Evolutionary conservation across 2,329 filamentous ascomycete species (phyloP), one percentile per base, ranked within the genome.

Genomic region (Delphinella strobiligena): DNA sequence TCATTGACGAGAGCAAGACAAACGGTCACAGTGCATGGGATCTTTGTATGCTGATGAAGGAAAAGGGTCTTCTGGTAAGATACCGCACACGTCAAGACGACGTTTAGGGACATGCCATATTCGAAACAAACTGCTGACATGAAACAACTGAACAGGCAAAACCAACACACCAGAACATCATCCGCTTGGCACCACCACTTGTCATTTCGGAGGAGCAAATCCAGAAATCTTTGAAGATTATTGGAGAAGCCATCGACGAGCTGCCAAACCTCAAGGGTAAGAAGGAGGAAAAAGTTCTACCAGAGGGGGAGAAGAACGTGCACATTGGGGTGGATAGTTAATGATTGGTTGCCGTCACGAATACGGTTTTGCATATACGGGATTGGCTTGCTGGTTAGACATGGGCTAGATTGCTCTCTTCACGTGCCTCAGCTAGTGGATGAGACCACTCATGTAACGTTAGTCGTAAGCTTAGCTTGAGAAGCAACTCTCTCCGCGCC

Each of bases 141-240:
- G 33, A 33, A 9, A 18, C 34, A 38, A 47, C 34, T 16, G 31
- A 44, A 55, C 59, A 93, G 86, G 91, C 91, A 54, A 98, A 98
- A 74, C 91, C 91, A 19, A 98, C 91, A 5, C 91, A 98, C 63
- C 81, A 93, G 56, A 95, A 96, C 64, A 96, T 98, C 61, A 98
- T 98, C 59, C 83, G 91, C 42, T 81, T 98, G 46, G 91, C 91
- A n/a, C 91, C 91, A 34, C 91, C 91, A 15, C 70, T 98, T 40
- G 87, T 98, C 49, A 96, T 98, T 54, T 87, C 80, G 18, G 87
- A 96, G 55, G 74, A 80, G 44, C 78, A 98, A 64, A 80, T 98
- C 49, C 72, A 78, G 50, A 74, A 78, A 55, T 82, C 89, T 1
- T 60, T 96, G 40, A 61, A 61, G 38, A 89, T 91, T 54, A 93